Base-by-base conservation (phyloP, 805 yeast species). In the Saturnispora halmiae region DNA sequence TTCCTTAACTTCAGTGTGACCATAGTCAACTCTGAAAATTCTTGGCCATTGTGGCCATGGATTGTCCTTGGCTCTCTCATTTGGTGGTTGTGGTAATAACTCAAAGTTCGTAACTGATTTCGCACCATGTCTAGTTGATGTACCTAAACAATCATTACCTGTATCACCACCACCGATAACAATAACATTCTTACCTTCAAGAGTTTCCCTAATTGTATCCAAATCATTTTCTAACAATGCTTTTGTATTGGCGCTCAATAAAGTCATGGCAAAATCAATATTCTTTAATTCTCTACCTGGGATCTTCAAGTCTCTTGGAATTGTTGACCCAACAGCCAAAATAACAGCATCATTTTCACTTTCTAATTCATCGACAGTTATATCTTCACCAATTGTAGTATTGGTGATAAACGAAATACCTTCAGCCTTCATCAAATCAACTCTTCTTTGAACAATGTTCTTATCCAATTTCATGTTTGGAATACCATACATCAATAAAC, bases 41-140 rank as follows among this genome's bases (percentile, higher is more conserved):
- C 96, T 75, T 52, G 98, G 97, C 97, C 97, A 90, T 68, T 90
- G 98, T 33, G 98, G 98, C 98, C 98, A 90, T 64, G 98, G 97
- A 66, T 90, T 90, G 65, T 92, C 96, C 65, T 78, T 83, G 34
- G 88, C 82, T 62, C 96, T 77, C 44, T 75, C 73, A 24, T 72
- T 72, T 28, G 96, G 84, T 48, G 98, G 98, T 53, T 81, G 78
- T 44, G 98, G 98, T 53, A 90, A 70, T 60, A 90, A 72, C 69
- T 90, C 98, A 61, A 90, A 92, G 73, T 90, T 90, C 49, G 79
- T 73, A 44, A 92, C 96, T 8, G 94, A 82, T 60, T 83, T 79
- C 47, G 97, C 97, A 32, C 96, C 96, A 60, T 92, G 97, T 68
- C 97, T 82, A 29, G 92, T 88, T 18, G 96, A 76, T 33, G 98